Percentiles rank a stretch among this genome's conserved stretches.
Evolutionary conservation across 208 protist species (phyloP).

Genomic region (Acanthamoeba culbertsoni): DNA sequence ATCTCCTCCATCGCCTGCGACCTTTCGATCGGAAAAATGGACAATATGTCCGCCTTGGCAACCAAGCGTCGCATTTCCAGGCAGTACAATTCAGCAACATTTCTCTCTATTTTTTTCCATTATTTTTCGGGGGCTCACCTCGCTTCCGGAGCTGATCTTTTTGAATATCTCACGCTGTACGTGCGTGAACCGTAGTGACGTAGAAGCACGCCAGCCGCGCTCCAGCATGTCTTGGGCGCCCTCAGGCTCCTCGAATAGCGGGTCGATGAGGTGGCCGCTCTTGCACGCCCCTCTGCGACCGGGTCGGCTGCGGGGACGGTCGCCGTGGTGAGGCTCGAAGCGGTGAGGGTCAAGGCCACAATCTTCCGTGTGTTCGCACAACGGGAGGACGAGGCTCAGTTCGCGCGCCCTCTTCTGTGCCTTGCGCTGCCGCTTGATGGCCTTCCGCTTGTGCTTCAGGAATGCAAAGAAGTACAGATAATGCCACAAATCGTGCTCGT

Average conservation of each 20-base stretch:
- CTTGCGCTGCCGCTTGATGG: conserved; percentile 32
- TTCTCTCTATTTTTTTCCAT: too few relatives aligned
- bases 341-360: too few relatives aligned
- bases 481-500: conserved; percentile 49
- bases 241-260: not conserved
- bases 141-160: conserved; percentile 45
- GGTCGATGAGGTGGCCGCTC: not conserved
- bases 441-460: conserved; percentile 43
- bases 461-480: conserved; percentile 61
- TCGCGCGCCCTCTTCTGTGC: not conserved
- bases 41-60: conserved; percentile 47
- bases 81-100: not conserved
- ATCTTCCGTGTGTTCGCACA: too few relatives aligned
- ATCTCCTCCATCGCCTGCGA: conserved; percentile 58
- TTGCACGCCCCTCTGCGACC: not conserved
- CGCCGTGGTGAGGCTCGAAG: too few relatives aligned
- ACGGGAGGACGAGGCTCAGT: not conserved
- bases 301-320: too few relatives aligned
- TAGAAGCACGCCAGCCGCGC: not conserved
- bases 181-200: conserved; percentile 38
- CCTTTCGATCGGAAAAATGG: conserved; percentile 56
- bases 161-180: conserved; percentile 60
- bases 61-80: not conserved
- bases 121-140: not conserved
- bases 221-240: not conserved